These are phyloP conservation scores for Aspergillus egyptiacus DNA, from an alignment of 495 filamentous ascomycete species.

Conservation along the genomic window DNA sequence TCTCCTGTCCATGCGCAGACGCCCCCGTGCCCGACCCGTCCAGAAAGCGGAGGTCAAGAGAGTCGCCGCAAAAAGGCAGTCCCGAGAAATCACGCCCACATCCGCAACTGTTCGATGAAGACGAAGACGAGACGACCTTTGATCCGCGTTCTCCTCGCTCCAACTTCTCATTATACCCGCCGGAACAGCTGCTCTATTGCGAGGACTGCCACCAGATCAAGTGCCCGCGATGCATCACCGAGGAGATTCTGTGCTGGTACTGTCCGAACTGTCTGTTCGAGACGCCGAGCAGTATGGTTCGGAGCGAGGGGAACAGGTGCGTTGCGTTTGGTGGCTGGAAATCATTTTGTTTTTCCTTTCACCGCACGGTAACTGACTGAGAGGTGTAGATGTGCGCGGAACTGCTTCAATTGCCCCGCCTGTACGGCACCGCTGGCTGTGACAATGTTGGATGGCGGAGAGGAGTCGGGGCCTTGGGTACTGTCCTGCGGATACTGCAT, in stretches of 20 bases:
- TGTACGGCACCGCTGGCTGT: slow-evolving; percentile 79
- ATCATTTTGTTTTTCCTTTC: background rate
- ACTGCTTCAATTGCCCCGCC: slow-evolving; percentile 89
- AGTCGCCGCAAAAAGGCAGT: slow-evolving; percentile 35
- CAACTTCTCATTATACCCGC: slow-evolving; percentile 83
- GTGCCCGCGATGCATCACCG: slow-evolving; percentile 82
- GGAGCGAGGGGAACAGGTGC: slow-evolving; percentile 88
- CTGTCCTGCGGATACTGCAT: slow-evolving; percentile 82
- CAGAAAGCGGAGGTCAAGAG: slow-evolving; percentile 36
- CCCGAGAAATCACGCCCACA: slow-evolving; percentile 27
- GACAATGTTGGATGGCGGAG: slow-evolving; percentile 49
- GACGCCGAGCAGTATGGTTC: slow-evolving; percentile 81
- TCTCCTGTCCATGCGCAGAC: slow-evolving; percentile 87
- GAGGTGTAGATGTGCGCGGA: slow-evolving; percentile 70
- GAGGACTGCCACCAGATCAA: slow-evolving; percentile 95
- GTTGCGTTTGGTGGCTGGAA: no score
- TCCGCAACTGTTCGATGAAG: slow-evolving; percentile 42
- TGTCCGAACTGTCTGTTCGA: slow-evolving; percentile 97
- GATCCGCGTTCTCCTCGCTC: slow-evolving; percentile 77
- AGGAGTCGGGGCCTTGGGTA: slow-evolving; percentile 62
- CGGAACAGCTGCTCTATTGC: slow-evolving; percentile 93
- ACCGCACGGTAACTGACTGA: background rate
- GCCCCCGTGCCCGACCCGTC: slow-evolving; percentile 36
- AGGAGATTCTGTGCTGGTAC: slow-evolving; percentile 90
- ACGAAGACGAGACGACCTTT: slow-evolving; percentile 75